Evolutionary conservation across 2,329 filamentous ascomycete genomes (phyloP), one percentile per base, ranked within the genome.

Genomic region (Emmonsiellopsis sp.): DNA sequence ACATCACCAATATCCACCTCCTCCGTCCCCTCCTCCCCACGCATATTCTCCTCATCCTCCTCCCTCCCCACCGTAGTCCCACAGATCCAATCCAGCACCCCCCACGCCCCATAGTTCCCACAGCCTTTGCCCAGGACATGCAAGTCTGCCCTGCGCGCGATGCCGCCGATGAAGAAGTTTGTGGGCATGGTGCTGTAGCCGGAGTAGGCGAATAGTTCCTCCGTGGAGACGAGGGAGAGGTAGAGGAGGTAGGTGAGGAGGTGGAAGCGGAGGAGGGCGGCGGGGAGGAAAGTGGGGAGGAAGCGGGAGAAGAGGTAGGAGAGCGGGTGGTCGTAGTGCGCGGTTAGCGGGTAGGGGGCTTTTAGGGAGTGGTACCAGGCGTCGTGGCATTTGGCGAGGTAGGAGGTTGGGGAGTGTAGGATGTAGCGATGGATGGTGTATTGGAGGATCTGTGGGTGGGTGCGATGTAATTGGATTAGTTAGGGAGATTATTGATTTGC

Each of bases 371-470:
- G 81, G 54, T 82, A 80, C 81, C 81, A 84, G 36, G 62, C 60
- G 17, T 68, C 56, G 60, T 84, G 81, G 63, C 70, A 58, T 36
- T 58, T 74, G 68, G 69, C 88, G 82, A 62, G 72, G 72, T 63
- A 74, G 77, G 51, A 61, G 49, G 47, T 62, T 56, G 64, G 83
- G 70, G 46, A 77, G 69, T 95, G 89, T 7, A 95, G 77, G 31
- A 85, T 55, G 63, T 80, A 79, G 50, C 86, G 83, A 70, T 95
- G 89, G 59, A 88, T 76, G 61, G 82, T 78, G 67, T 94, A 95
- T 54, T 83, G 80, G 9, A 90, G 65, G 6, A 82, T 62, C 72
- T 88, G 53, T 11, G 46, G 31, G 13, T 2, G 60, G 55, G 4
- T 68, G 17, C 17, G 17, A 17, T 17, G 17, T 17, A 17, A 17